A percentile compares a stretch with the other conserved stretches of the same genome.
phyloP scores from a whole-genome alignment of 1,139 yeast species.

The Saccharomyces pastorianus region DNA sequence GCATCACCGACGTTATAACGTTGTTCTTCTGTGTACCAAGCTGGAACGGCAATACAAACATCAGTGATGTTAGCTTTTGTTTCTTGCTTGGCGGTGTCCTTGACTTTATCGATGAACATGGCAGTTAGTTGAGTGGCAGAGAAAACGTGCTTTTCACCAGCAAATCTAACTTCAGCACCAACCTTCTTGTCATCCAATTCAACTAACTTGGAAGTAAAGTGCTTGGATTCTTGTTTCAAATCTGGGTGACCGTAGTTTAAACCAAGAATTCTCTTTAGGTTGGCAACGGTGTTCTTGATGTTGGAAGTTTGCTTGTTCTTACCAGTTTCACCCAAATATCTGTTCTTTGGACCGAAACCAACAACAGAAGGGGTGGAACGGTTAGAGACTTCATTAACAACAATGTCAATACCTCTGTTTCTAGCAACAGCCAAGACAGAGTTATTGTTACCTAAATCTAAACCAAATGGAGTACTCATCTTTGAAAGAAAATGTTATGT shows the following conservation, averaged over 20 bases:
- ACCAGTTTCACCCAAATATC: slow-evolving; percentile 90
- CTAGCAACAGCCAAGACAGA: slow-evolving; percentile 94
- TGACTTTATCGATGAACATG: slow-evolving; percentile 88
- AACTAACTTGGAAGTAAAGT: slow-evolving; percentile 59
- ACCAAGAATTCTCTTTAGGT: slow-evolving; percentile 86
- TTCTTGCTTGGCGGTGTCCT: slow-evolving; percentile 69
- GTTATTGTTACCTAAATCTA: slow-evolving; percentile 92
- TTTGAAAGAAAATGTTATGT: slow-evolving; percentile 12
- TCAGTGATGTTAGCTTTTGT: slow-evolving; percentile 73
- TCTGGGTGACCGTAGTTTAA: slow-evolving; percentile 69
- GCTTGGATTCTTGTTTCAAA: slow-evolving; percentile 64
- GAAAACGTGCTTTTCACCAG: slow-evolving; percentile 71
- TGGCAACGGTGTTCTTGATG: slow-evolving; percentile 90
- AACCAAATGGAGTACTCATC: slow-evolving; percentile 90
- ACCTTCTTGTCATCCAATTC: slow-evolving; percentile 63
- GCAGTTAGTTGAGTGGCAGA: slow-evolving; percentile 84
- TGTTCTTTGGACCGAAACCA: slow-evolving; percentile 80
- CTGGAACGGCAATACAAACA: slow-evolving; percentile 90
- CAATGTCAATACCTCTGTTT: slow-evolving; percentile 95
- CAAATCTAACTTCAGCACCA: slow-evolving; percentile 77
- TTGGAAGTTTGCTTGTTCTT: slow-evolving; percentile 94
- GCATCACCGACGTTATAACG: slow-evolving; percentile 96
- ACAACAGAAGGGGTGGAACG: slow-evolving; percentile 91
- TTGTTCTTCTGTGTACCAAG: slow-evolving; percentile 93
- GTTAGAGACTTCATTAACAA: slow-evolving; percentile 96